A percentile compares a stretch with the other conserved stretches of the same genome.
phyloP scores from a whole-genome alignment of 2,329 filamentous ascomycete species.

The Claviceps cyperi region DNA sequence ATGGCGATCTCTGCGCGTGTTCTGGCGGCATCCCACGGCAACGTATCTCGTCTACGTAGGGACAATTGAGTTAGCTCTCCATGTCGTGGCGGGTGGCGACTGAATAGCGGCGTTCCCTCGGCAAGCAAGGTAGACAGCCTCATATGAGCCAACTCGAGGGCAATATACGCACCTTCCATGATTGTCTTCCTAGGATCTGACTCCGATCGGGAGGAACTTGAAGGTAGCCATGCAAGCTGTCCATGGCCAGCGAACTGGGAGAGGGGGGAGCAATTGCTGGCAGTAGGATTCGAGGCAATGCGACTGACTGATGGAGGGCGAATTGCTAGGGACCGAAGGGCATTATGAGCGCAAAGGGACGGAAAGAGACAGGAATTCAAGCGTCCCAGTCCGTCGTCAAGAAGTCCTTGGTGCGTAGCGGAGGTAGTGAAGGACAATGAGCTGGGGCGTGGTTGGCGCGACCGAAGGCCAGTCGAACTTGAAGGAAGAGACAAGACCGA shows the following conservation, averaged over 20 bases:
- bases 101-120: not conserved
- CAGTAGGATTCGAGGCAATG: not conserved
- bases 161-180: conserved; percentile 35
- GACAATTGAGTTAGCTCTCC: conserved; percentile 6
- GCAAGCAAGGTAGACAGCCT: not conserved
- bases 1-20: conserved; percentile 20
- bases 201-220: conserved; percentile 36
- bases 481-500: not conserved
- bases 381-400: not conserved
- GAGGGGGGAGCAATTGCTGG: not conserved
- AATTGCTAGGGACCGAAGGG: not conserved
- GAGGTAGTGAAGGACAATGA: not conserved
- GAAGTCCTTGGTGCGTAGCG: not conserved
- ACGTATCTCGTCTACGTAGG: conserved; percentile 40
- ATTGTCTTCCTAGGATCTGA: conserved; percentile 33
- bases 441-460: not conserved
- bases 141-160: not conserved
- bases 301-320: not conserved
- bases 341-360: not conserved
- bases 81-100: not conserved
- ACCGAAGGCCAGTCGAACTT: not conserved
- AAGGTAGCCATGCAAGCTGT: conserved; percentile 30
- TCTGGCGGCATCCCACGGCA: conserved; percentile 30
- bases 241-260: conserved; percentile 16
- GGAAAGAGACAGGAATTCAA: not conserved